A percentile compares a stretch with the other conserved stretches of the same genome.
Evolutionary conservation across 805 yeast species (phyloP).

Genomic region (Torulaspora microellipsoides): DNA sequence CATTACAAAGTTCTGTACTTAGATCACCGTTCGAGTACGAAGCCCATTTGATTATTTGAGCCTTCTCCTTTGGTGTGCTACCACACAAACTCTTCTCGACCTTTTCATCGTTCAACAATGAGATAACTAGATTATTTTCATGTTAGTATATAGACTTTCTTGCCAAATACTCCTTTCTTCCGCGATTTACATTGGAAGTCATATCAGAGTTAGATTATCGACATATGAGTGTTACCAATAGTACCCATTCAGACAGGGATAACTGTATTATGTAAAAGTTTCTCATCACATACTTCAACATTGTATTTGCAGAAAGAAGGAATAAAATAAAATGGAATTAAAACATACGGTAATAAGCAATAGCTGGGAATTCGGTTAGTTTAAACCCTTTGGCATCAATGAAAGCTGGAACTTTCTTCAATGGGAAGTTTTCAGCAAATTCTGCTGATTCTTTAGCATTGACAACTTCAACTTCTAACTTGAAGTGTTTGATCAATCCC

Average conservation of each 20-base stretch:
- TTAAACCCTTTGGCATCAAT: conserved; percentile 71
- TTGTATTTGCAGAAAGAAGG: no score
- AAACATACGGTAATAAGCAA: conserved; percentile 45
- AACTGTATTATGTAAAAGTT: conserved; percentile 31
- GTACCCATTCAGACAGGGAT: conserved; percentile 40
- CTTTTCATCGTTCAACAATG: conserved; percentile 37
- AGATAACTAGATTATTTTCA: conserved; percentile 24
- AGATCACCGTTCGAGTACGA: conserved; percentile 71
- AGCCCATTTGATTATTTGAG: conserved; percentile 63
- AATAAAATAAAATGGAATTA: not conserved
- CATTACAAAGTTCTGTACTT: conserved; percentile 41
- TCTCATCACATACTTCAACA: conserved; percentile 30
- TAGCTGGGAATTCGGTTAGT: conserved; percentile 64
- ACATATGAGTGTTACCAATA: conserved; percentile 31
- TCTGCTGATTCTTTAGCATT: conserved; percentile 34
- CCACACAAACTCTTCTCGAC: conserved; percentile 49
- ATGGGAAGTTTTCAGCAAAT: conserved; percentile 53
- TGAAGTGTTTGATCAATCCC: conserved; percentile 53
- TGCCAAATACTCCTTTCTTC: not conserved
- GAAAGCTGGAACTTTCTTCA: conserved; percentile 62
- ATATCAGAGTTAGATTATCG: conserved; percentile 32
- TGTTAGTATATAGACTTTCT: conserved; percentile 1
- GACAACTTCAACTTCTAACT: conserved; percentile 53
- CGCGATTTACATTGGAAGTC: not conserved
- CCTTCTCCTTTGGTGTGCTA: conserved; percentile 56